These are phyloP conservation scores for Cyclotella distinguenda DNA, from an alignment of 108 stramenopile species.

Conservation along the genomic window DNA sequence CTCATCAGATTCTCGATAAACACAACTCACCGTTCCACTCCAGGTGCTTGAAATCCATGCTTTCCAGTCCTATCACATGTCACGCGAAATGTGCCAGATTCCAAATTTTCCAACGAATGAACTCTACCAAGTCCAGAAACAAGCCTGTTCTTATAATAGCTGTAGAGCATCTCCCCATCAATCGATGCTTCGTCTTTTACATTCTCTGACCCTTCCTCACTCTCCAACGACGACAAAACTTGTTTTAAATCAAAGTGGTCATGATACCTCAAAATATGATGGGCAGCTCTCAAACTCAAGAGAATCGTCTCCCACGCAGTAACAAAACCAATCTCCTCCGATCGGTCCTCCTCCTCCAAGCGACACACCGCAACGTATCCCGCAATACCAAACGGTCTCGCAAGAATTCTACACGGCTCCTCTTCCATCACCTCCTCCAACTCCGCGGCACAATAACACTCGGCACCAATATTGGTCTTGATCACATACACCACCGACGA, in stretches of 20 bases:
- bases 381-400: slow-evolving; percentile 56
- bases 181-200: slow-evolving; percentile 15
- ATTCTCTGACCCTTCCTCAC: slow-evolving; percentile 5
- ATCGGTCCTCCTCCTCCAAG: slow-evolving; percentile 7
- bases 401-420: slow-evolving; percentile 26
- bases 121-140: slow-evolving; percentile 16
- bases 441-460: slow-evolving; percentile 59
- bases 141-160: slow-evolving; percentile 54
- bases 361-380: slow-evolving; percentile 55
- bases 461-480: slow-evolving; percentile 68
- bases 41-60: slow-evolving; percentile 57
- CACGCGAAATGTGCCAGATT: slow-evolving; percentile 55
- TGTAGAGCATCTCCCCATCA: slow-evolving; percentile 57
- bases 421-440: slow-evolving; percentile 43
- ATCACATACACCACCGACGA: slow-evolving; percentile 33
- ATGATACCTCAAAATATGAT: slow-evolving; percentile 63
- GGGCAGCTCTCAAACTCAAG: slow-evolving; percentile 49
- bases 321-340: background rate
- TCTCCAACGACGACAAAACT: slow-evolving; percentile 13
- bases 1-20: too few relatives aligned
- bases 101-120: slow-evolving; percentile 22
- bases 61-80: slow-evolving; percentile 64
- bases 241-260: slow-evolving; percentile 57
- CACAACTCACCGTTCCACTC: slow-evolving; percentile 46
- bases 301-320: too few relatives aligned